Base-by-base conservation (phyloP, 306 rosid species). In the Datisca glomerata region DNA sequence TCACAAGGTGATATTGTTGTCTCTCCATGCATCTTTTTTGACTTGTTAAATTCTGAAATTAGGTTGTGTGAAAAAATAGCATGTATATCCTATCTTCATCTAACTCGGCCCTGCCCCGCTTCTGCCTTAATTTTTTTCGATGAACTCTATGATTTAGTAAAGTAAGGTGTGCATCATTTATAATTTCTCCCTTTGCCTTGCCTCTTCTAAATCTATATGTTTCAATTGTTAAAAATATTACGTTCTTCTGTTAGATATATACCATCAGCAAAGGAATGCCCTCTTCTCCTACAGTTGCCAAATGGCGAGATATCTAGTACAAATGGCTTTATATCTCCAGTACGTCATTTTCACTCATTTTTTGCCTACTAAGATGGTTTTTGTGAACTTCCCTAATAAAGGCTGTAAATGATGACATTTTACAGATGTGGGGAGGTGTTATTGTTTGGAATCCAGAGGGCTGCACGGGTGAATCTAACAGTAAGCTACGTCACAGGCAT, bases 391-490 rank as follows among this genome's bases (percentile, higher is more conserved):
- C 31, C 43, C 20, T 36, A 36, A 63, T 41, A 52, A 31, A 31
- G 49, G 47, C 37, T 43, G 21, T n/a, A 18, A 40, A 41, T 16
- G n/a, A 18, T 49, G 59, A 35, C 64, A 52, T 55, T 22, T 49
- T 73, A 55, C 70, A 89, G 95, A 89, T 70, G 91, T 89, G 98
- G 98, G 98, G 98, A 57, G 98, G 98, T 29, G 70, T 84, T 45
- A 57, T 75, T 47, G 93, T 89, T 54, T 89, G 85, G 91, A 89
- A 89, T 53, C 93, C 95, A 18, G 57, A 65, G 44, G 64, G 73
- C 50, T 80, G 91, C 56, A 25, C 51, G 55, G 72, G 64, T 47
- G 63, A 55, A 45, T 55, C 62, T 49, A 70, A 68, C 42, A 74
- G 73, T 51, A 58, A 61, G 62, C 73, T 21, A 60, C 76, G 60